Percentiles rank a stretch among this genome's conserved stretches.
phyloP scores from a whole-genome alignment of 768 basidiomycete genomes.

The Nidularia pulvinata region DNA sequence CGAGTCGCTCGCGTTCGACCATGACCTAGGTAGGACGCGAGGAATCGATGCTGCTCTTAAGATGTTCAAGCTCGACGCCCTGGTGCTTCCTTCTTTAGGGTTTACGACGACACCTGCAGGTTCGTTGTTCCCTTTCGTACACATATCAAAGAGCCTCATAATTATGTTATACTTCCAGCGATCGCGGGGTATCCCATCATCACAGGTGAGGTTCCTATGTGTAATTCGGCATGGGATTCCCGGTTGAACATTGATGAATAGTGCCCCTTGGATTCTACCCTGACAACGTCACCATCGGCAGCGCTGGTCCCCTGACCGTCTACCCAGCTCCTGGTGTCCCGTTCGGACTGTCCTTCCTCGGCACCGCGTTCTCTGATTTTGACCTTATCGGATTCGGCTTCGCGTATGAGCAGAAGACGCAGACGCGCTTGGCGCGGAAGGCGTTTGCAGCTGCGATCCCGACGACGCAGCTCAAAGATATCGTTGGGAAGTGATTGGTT shows the following conservation, averaged over 20 bases:
- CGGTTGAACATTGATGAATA: constrained; percentile 7
- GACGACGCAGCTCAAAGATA: constrained; percentile 42
- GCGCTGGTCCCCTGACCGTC: constrained; percentile 38
- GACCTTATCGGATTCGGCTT: constrained; percentile 56
- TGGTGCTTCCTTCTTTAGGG: constrained; percentile 45
- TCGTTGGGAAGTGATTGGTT: constrained; percentile 19
- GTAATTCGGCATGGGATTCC: background rate
- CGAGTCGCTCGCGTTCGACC: constrained; percentile 38
- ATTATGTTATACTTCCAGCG: constrained; percentile 21
- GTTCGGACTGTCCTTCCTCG: constrained; percentile 62
- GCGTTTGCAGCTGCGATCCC: constrained; percentile 57
- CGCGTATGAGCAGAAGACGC: constrained; percentile 67
- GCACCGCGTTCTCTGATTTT: constrained; percentile 61
- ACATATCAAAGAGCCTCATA: too few species aligned
- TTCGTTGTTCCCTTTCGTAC: constrained; percentile 10
- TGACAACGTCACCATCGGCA: constrained; percentile 33
- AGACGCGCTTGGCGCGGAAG: constrained; percentile 43
- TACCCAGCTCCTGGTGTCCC: constrained; percentile 58
- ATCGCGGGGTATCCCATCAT: constrained; percentile 69
- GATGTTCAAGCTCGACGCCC: constrained; percentile 44
- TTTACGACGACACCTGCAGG: constrained; percentile 38
- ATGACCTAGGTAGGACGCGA: constrained; percentile 44
- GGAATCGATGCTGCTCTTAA: constrained; percentile 57
- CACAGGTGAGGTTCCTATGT: constrained; percentile 40
- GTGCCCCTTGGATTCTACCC: constrained; percentile 66